phyloP scores from a whole-genome alignment of 305 asterid genomes.

The Plantago rigida region DNA sequence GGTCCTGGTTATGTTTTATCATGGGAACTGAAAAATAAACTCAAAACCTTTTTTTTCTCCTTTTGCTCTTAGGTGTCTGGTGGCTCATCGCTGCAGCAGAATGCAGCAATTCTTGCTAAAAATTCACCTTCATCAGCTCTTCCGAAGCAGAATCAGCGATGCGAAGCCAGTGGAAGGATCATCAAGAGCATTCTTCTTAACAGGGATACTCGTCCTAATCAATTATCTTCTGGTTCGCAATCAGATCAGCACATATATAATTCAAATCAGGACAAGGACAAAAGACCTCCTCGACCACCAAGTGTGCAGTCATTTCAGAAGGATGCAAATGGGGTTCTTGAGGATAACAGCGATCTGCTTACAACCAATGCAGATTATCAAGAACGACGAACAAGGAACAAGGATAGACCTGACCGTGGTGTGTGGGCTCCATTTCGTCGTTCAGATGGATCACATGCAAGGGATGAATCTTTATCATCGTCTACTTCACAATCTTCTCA shows the following conservation, averaged over 20 bases:
- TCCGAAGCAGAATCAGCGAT: conserved; percentile 50
- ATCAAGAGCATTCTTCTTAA: conserved; percentile 62
- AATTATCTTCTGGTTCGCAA: conserved; percentile 35
- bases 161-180: conserved; percentile 72
- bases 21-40: not conserved
- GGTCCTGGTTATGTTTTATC: not conserved
- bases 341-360: conserved; percentile 47
- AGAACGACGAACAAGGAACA: conserved; percentile 61
- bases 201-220: conserved; percentile 53
- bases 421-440: conserved; percentile 80
- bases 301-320: conserved; percentile 45
- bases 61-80: conserved; percentile 38
- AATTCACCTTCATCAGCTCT: conserved; percentile 34
- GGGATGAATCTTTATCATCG: conserved; percentile 61
- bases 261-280: conserved; percentile 50
- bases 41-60: conserved; percentile 14
- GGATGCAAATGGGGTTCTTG: conserved; percentile 46
- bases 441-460: conserved; percentile 60
- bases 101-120: conserved; percentile 36
- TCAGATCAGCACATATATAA: conserved; percentile 39
- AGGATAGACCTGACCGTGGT: conserved; percentile 88
- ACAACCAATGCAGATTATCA: conserved; percentile 40
- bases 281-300: conserved; percentile 69
- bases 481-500: conserved; percentile 51
- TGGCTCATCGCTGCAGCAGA: conserved; percentile 37